Conservation (phyloP, 2,329 filamentous ascomycete species). For the Neofusicoccum sp. region DNA sequence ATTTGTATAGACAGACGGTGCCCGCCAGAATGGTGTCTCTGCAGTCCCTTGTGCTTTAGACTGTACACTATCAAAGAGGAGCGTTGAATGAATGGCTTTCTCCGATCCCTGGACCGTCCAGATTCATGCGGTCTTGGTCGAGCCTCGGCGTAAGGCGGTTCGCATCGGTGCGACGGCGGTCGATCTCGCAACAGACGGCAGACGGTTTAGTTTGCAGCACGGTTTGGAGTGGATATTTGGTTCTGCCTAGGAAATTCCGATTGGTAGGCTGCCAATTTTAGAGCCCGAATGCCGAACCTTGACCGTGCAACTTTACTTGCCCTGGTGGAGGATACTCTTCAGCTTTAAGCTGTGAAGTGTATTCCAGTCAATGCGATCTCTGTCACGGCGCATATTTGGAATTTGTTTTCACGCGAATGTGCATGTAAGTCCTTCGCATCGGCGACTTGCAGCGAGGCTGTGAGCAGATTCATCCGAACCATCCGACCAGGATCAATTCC, state of each 20-base stretch:
- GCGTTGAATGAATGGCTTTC: background rate
- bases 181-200: too few species aligned
- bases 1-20: conserved; percentile 6
- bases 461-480: background rate
- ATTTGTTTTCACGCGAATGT: background rate
- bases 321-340: too few species aligned
- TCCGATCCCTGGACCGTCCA: background rate
- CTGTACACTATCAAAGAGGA: conserved; percentile 29
- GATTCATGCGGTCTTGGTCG: background rate
- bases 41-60: conserved; percentile 36
- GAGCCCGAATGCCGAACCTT: too few species aligned
- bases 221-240: too few species aligned
- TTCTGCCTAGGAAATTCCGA: too few species aligned
- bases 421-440: too few species aligned
- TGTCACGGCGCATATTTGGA: background rate
- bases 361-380: background rate
- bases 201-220: too few species aligned
- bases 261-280: too few species aligned
- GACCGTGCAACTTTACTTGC: too few species aligned
- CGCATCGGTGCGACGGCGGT: too few species aligned
- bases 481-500: background rate
- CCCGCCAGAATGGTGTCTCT: background rate
- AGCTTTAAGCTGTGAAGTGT: background rate
- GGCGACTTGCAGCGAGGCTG: too few species aligned
- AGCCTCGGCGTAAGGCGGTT: too few species aligned